Conservation (phyloP, 768 basidiomycete species). For the Phanerochaete sordida region DNA sequence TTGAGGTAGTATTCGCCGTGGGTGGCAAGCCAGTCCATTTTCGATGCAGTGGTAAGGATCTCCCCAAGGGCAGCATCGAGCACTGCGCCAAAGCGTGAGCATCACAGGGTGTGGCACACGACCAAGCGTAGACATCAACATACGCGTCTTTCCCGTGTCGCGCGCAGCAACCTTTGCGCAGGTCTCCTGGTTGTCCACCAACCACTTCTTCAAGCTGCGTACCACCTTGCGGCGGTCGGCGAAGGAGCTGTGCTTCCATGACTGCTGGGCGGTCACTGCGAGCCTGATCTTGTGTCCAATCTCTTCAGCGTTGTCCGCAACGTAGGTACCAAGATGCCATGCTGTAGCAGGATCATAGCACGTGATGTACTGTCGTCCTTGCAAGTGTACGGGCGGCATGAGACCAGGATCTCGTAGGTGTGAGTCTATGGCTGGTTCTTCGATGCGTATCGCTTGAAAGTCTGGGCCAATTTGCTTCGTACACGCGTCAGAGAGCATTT, state of each 20-base stretch:
- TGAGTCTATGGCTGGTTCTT: slow-evolving; percentile 57
- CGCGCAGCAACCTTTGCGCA: slow-evolving; percentile 87
- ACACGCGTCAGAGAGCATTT: slow-evolving; percentile 5
- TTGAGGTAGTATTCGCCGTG: slow-evolving; percentile 76
- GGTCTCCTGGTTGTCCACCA: slow-evolving; percentile 84
- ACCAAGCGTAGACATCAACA: slow-evolving; percentile 27
- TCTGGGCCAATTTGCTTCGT: slow-evolving; percentile 36
- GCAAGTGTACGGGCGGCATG: slow-evolving; percentile 42
- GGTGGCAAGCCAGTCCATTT: slow-evolving; percentile 87
- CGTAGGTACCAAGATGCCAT: slow-evolving; percentile 71
- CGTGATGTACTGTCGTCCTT: slow-evolving; percentile 71
- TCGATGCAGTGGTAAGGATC: slow-evolving; percentile 91
- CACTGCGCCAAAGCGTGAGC: slow-evolving; percentile 42
- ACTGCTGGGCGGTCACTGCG: slow-evolving; percentile 63
- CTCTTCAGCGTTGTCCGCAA: slow-evolving; percentile 70
- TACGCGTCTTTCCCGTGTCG: slow-evolving; percentile 94
- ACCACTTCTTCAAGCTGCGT: slow-evolving; percentile 86
- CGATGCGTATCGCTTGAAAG: slow-evolving; percentile 53
- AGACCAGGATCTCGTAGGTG: slow-evolving; percentile 58
- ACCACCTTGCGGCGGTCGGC: slow-evolving; percentile 78
- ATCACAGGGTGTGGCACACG: not conserved
- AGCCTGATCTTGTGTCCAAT: slow-evolving; percentile 68
- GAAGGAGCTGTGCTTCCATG: slow-evolving; percentile 78
- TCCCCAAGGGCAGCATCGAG: slow-evolving; percentile 94
- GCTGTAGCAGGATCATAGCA: slow-evolving; percentile 90